Base-by-base conservation (phyloP, 805 yeast species). In the Yarrowia sp. region DNA sequence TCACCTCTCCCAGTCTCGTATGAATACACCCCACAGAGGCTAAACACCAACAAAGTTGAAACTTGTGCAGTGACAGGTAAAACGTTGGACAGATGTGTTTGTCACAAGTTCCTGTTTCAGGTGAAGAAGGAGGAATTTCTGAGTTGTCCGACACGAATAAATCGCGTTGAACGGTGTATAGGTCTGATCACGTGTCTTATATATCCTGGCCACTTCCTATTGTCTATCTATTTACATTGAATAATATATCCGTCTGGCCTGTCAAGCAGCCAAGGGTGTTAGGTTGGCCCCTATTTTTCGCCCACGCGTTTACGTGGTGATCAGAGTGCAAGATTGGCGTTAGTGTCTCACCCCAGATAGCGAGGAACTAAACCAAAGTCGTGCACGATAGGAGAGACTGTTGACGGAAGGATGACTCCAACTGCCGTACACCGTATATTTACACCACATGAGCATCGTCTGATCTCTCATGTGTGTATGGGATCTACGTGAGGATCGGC, bases 61-160 rank as follows among this genome's bases (percentile, higher is more conserved):
- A 32, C 50, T 46, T 46, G 15, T 35, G 41, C 56, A 50, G 14
- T 15, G 35, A 12, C 16, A 45, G 35, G 55, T 50, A 35, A 50
- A 50, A 50, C 56, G 42, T 36, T 50, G 56, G 40, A 8, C 41
- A 48, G 53, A 48, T 48, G 9, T 48, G 38, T 48, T 48, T 48
- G 50, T 46, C 50, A 22, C 35, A 46, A 12, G 32, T 22, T 46
- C 11, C 26, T 14, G 53, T 48, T 48, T 48, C 53, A 48, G 52
- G 11, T 22, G 15, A 14, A 5, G 7, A 26, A 43, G 26, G 46
- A 42, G 16, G 26, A 10, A 16, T 16, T 8, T 2, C 5, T 5
- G 40, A 38, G 8, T 26, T 26, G 32, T 26, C 7, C 2, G 32
- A 19, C 32, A 26, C 4, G 32, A 26, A 26, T 26, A 26, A 26